phyloP scores from a whole-genome alignment of 306 rosid species.

The Dalbergia cochinchinensis region DNA sequence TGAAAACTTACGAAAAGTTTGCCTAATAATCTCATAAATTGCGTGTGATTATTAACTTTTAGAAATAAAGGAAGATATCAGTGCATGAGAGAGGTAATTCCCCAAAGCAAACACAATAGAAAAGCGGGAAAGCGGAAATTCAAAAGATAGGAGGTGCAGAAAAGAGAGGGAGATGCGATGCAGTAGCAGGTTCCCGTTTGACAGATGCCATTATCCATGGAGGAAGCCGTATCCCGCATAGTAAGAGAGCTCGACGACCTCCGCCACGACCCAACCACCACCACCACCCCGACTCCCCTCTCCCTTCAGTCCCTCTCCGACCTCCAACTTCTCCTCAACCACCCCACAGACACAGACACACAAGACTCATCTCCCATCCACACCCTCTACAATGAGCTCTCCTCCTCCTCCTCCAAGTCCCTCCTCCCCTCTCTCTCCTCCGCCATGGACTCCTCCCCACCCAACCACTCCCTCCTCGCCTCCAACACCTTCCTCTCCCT shows the following conservation, averaged over 20 bases:
- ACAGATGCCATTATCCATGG: constrained; percentile 52
- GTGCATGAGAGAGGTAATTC: no score
- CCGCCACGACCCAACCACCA: constrained; percentile 45
- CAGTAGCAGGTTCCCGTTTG: background rate
- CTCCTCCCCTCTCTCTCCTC: constrained; percentile 67
- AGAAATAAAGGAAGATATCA: no score
- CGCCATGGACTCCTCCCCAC: constrained; percentile 77
- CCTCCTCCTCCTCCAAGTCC: constrained; percentile 63
- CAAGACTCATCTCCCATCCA: constrained; percentile 38
- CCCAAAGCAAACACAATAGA: no score
- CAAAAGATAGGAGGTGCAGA: background rate
- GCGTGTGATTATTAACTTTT: no score
- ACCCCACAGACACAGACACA: constrained; percentile 21
- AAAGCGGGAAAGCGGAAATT: constrained; percentile 25
- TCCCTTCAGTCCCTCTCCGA: constrained; percentile 65
- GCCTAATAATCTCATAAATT: no score
- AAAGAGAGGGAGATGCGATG: background rate
- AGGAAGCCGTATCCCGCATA: constrained; percentile 64
- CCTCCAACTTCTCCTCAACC: constrained; percentile 66
- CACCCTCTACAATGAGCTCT: constrained; percentile 62
- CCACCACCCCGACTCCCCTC: constrained; percentile 46
- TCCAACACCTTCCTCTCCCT: constrained; percentile 77
- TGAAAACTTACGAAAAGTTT: no score
- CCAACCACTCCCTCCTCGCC: constrained; percentile 62
- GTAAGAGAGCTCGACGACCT: constrained; percentile 67